Base-by-base conservation (phyloP, 768 basidiomycete genomes). In the Hericium alpestre region DNA sequence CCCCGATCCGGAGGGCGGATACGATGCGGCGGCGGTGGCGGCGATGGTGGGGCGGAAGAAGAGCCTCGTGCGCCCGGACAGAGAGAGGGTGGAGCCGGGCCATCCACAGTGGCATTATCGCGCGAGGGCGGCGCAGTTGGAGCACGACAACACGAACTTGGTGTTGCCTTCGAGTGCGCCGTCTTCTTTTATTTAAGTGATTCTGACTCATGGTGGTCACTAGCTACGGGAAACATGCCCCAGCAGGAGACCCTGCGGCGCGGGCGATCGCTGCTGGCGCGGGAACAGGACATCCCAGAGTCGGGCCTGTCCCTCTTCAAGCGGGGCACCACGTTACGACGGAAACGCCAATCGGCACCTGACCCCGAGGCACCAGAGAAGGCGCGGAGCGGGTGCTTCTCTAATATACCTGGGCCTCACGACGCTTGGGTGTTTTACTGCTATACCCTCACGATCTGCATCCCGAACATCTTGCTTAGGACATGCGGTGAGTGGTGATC, bases 341-440 rank as follows among this genome's bases (percentile, higher is more conserved):
- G 91, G 52, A 90, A 80, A 69, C 79, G 79, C 41, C 71, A 73
- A 18, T 72, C 76, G 23, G 70, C 80, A 37, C 62, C 52, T 65
- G 74, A 53, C 57, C 69, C 46, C 58, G 71, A 16, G 70, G 74
- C 51, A 2, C n/a, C n/a, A 20, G 15, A n/a, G 13, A 59, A 70
- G 60, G 67, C 75, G 66, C 72, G 72, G 63, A 63, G 69, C 56
- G 75, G 76, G 16, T 88, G 84, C 58, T 80, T 90, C 65, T 83
- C 82, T 52, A 83, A 85, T 58, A 83, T 84, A 58, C 92, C 93
- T 41, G 93, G 94, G 12, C 95, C 95, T 13, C 86, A 93, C 62
- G 87, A 93, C 52, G 82, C 84, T 23, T 98, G 93, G 93, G 95
- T 96, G 85, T 82, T 88, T 58, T 99, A 93, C 71, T 96, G 90